Percentiles rank a stretch among this genome's conserved stretches.
Conservation (phyloP, 371 early-diverging fungal genomes). For the Capillidium rhysosporum region DNA sequence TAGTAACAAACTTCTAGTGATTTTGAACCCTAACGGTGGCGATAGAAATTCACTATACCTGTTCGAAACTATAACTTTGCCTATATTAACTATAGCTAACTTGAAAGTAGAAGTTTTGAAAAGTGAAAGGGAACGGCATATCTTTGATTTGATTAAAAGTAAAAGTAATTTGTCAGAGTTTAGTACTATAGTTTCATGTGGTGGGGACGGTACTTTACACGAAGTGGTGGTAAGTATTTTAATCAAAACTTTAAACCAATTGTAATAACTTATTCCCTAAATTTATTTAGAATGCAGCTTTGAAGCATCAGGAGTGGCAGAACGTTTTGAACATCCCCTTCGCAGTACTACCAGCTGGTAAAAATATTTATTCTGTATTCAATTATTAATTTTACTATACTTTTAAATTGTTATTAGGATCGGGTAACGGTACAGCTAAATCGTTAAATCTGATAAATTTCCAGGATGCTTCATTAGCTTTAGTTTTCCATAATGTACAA, state of each 20-base stretch:
- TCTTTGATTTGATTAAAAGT: neutral
- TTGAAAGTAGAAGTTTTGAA: neutral
- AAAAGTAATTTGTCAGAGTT: neutral
- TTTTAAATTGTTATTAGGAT: neutral
- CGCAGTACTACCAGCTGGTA: slow-evolving; percentile 2
- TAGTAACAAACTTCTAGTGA: neutral
- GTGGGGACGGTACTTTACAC: slow-evolving; percentile 2
- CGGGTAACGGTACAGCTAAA: neutral
- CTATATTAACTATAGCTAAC: neutral
- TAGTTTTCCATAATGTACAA: neutral
- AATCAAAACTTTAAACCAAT: neutral
- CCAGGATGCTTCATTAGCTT: neutral
- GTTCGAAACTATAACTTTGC: neutral
- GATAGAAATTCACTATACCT: neutral
- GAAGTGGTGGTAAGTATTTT: slow-evolving; percentile 2
- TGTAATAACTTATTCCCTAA: neutral
- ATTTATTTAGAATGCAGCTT: neutral
- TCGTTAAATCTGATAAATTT: neutral
- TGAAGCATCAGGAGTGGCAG: neutral
- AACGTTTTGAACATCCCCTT: neutral
- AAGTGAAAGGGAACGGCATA: neutral
- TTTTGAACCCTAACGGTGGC: neutral
- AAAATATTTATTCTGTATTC: neutral
- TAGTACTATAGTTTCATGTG: neutral
- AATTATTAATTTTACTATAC: neutral